phyloP scores from a whole-genome alignment of 768 basidiomycete species.

The Tephrocybe sp. region DNA sequence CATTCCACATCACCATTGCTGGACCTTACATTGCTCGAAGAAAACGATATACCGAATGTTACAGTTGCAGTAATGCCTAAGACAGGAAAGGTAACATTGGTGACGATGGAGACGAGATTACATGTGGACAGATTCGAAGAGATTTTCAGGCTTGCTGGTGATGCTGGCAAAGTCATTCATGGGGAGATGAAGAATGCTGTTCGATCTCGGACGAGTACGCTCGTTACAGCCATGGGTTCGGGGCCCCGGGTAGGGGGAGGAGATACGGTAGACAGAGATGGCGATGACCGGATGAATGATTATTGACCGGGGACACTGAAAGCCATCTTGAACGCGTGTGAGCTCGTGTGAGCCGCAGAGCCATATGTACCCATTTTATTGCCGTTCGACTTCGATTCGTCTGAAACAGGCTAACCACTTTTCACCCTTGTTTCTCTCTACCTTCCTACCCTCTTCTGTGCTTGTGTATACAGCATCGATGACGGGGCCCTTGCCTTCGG shows the following conservation, averaged over 20 bases:
- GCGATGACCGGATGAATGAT: constrained; percentile 39
- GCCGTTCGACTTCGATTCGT: constrained; percentile 46
- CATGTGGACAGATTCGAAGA: constrained; percentile 93
- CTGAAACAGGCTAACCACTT: constrained; percentile 94
- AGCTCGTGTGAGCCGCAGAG: constrained; percentile 3
- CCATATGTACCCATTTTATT: constrained; percentile 22
- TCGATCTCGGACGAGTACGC: constrained; percentile 54
- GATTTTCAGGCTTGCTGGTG: constrained; percentile 75
- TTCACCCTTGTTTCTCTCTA: constrained; percentile 85
- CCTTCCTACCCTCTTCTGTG: constrained; percentile 98
- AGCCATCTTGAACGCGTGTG: constrained; percentile 6
- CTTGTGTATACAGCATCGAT: constrained; percentile 80
- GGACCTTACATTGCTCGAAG: constrained; percentile 88
- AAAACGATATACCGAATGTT: constrained; percentile 84
- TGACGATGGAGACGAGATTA: constrained; percentile 92
- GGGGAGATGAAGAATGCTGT: constrained; percentile 82
- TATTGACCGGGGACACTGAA: constrained; percentile 18
- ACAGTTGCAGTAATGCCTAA: constrained; percentile 91
- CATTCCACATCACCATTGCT: constrained; percentile 80
- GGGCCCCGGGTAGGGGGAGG: constrained; percentile 33
- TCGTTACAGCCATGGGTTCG: constrained; percentile 64
- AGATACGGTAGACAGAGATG: constrained; percentile 29
- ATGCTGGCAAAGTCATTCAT: constrained; percentile 77
- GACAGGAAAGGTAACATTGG: constrained; percentile 81
- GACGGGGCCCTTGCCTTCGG: constrained; percentile 72